Percentiles rank a stretch among this genome's conserved stretches.
Evolutionary conservation across 805 yeast genomes (phyloP).

Genomic region (Saturnispora quitensis): DNA sequence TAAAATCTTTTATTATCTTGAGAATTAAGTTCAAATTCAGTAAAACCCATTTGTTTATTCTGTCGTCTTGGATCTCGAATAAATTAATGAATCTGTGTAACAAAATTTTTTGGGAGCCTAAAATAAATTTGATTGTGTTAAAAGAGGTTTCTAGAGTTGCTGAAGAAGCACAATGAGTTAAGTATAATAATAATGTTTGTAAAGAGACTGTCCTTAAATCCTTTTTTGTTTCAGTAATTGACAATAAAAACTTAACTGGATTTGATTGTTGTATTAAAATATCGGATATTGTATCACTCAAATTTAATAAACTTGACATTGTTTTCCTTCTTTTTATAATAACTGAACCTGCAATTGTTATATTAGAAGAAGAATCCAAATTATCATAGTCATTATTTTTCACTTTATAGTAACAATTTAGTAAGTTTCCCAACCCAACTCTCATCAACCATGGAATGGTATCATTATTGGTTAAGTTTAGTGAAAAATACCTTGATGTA

Average conservation of each 20-base stretch:
- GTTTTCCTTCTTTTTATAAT: conserved; percentile 3
- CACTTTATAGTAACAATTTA: conserved; percentile 26
- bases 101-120: conserved; percentile 1
- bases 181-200: conserved; percentile 26
- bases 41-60: conserved; percentile 13
- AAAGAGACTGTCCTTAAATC: conserved; percentile 16
- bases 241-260: conserved; percentile 20
- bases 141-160: neutral
- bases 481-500: conserved; percentile 12
- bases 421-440: conserved; percentile 28
- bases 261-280: neutral
- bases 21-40: conserved; percentile 8
- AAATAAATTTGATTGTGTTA: neutral
- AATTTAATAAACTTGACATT: neutral
- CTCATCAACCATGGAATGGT: conserved; percentile 34
- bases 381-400: conserved; percentile 9
- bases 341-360: neutral
- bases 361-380: neutral
- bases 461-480: neutral
- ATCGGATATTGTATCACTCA: neutral
- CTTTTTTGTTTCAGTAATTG: conserved; percentile 9
- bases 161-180: conserved; percentile 11
- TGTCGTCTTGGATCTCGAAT: conserved; percentile 16
- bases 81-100: conserved; percentile 12
- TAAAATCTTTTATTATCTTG: conserved; percentile 3